Percentiles rank a stretch among this genome's conserved stretches.
phyloP scores from a whole-genome alignment of 345 rosid genomes.

The Hibiscus mutabilis region DNA sequence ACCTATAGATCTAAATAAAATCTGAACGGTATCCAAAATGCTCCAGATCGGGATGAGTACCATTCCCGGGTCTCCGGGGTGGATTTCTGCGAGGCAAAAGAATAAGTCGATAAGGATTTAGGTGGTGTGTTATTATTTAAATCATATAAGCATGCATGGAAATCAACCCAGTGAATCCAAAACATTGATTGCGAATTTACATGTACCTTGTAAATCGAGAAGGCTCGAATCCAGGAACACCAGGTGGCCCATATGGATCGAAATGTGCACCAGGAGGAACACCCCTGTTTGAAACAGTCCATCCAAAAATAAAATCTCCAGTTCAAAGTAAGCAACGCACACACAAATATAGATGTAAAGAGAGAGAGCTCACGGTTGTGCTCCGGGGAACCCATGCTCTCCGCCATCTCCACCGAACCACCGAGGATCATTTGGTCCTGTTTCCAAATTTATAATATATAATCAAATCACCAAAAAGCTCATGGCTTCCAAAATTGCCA shows the following conservation, averaged over 20 bases:
- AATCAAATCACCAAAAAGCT: not conserved
- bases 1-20: conserved; percentile 32
- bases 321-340: not conserved
- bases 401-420: conserved; percentile 43
- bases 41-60: conserved; percentile 72
- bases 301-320: not conserved
- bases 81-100: conserved; percentile 36
- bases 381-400: conserved; percentile 35
- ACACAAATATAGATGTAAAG: not conserved
- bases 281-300: conserved; percentile 40
- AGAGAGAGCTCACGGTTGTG: conserved; percentile 45
- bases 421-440: conserved; percentile 74
- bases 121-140: conserved; percentile 7
- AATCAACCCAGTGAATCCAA: not conserved
- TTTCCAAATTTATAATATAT: conserved; percentile 15
- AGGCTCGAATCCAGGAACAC: conserved; percentile 80
- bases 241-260: conserved; percentile 89
- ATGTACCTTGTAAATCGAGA: conserved; percentile 57
- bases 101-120: not conserved
- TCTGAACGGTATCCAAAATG: conserved; percentile 49
- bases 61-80: conserved; percentile 37
- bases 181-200: not conserved
- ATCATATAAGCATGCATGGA: not conserved
- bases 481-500: not conserved
- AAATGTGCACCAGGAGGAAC: conserved; percentile 90